phyloP scores from a whole-genome alignment of 192 early-diverging fungal species.

The Physocladia obscura region DNA sequence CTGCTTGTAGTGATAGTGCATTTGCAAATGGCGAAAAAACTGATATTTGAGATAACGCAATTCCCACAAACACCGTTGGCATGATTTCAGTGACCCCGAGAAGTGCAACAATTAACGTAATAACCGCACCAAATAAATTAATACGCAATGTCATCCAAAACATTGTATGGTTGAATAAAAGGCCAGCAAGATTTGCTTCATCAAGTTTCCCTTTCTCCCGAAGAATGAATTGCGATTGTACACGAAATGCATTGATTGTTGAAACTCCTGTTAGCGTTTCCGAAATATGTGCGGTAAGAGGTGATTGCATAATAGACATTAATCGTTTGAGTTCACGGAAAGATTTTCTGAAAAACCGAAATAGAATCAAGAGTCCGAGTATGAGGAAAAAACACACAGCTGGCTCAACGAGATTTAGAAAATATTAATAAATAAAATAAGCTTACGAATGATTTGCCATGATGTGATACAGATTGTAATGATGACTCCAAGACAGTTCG shows the following conservation, averaged over 20 bases:
- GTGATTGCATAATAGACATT: constrained; percentile 32
- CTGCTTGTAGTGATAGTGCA: not conserved
- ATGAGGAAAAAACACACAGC: constrained; percentile 16
- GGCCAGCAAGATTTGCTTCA: not conserved
- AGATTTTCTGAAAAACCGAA: constrained; percentile 60
- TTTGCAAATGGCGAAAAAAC: not conserved
- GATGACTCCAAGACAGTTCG: not conserved
- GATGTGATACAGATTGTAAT: not conserved
- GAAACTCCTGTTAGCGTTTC: constrained; percentile 41
- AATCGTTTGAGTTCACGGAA: constrained; percentile 40
- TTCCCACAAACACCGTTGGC: not conserved
- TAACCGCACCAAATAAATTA: constrained; percentile 1
- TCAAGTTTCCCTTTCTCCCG: not conserved
- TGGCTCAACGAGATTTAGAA: not conserved
- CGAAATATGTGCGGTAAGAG: constrained; percentile 34
- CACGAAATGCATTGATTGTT: constrained; percentile 48
- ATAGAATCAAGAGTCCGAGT: constrained; percentile 21
- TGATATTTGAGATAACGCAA: constrained; percentile 8
- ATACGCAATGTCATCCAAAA: constrained; percentile 9
- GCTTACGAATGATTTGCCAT: not conserved
- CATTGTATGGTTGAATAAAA: not conserved
- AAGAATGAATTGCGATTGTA: not conserved
- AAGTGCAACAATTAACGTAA: constrained; percentile 3
- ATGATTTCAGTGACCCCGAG: constrained; percentile 17
- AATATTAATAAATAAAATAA: not conserved